Conservation (phyloP, 2,329 filamentous ascomycete species). For the Teratosphaeria gauchensis region DNA sequence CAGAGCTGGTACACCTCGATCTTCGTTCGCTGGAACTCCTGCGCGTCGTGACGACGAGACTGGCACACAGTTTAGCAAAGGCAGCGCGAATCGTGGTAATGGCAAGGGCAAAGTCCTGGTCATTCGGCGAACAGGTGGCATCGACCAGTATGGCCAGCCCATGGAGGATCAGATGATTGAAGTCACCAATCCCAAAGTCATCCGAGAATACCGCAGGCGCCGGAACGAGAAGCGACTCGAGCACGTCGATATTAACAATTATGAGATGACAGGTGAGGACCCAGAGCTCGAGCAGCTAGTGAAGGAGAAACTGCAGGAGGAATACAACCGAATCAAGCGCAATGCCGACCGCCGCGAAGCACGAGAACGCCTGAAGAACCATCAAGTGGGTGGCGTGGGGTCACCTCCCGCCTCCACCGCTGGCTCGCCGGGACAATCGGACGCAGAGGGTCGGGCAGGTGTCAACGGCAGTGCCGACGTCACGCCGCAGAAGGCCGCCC, state of each 20-base stretch:
- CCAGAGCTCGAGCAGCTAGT: constrained; percentile 52
- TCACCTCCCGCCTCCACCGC: constrained; percentile 35
- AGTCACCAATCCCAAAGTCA: constrained; percentile 63
- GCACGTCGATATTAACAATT: constrained; percentile 52
- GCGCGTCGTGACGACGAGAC: constrained; percentile 71
- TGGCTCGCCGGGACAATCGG: constrained; percentile 33
- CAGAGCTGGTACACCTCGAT: constrained; percentile 53
- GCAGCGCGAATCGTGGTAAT: constrained; percentile 31
- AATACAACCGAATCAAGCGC: constrained; percentile 74
- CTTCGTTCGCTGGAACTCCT: constrained; percentile 51
- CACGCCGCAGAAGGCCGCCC: constrained; percentile 25
- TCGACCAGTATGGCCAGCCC: constrained; percentile 52
- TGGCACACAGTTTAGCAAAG: constrained; percentile 40
- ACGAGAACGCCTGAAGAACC: constrained; percentile 73
- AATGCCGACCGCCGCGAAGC: constrained; percentile 86
- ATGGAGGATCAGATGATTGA: constrained; percentile 12
- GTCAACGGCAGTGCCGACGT: constrained; percentile 10
- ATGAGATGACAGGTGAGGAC: constrained; percentile 54
- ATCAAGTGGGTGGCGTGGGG: constrained; percentile 35
- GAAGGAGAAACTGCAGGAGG: constrained; percentile 54
- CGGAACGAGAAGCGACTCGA: constrained; percentile 58
- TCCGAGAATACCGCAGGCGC: constrained; percentile 70
- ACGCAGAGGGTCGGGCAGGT: constrained; percentile 33
- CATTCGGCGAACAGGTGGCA: constrained; percentile 58
- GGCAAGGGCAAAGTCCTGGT: constrained; percentile 52